Conservation (phyloP, 2,329 filamentous ascomycete genomes). For the Aureobasidium sp. region DNA sequence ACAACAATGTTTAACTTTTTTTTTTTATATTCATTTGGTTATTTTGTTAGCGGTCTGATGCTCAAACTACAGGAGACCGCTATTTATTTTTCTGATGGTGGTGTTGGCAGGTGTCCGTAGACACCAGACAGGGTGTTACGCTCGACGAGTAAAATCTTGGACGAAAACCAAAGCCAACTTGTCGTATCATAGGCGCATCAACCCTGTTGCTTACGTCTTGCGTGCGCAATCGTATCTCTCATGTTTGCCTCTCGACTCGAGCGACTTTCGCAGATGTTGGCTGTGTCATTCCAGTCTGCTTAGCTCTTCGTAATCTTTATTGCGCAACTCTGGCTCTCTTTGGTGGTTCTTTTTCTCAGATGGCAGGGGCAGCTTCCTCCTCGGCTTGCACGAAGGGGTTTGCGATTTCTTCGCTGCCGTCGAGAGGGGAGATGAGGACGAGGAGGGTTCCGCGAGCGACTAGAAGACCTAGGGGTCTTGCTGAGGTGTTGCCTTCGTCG, state of each 20-base stretch:
- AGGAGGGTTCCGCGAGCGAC: conserved; percentile 89
- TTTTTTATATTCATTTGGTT: too few relatives aligned
- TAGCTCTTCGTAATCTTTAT: background rate
- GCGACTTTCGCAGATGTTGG: background rate
- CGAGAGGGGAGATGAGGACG: conserved; percentile 84
- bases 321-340: background rate
- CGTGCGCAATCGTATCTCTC: background rate
- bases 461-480: conserved; percentile 73
- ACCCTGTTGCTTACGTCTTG: background rate
- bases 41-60: too few relatives aligned
- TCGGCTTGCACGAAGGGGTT: conserved; percentile 82
- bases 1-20: too few relatives aligned
- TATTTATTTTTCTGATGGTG: background rate
- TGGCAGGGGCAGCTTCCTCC: conserved; percentile 28
- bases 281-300: background rate
- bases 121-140: background rate
- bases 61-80: background rate
- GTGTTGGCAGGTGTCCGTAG: background rate
- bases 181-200: too few relatives aligned
- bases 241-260: background rate
- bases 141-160: background rate
- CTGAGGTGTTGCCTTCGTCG: conserved; percentile 82
- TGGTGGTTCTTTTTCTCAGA: background rate
- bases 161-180: too few relatives aligned
- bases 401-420: conserved; percentile 91